Evolutionary conservation across 192 early-diverging fungal species (phyloP).

Genomic region (Rhizophlyctis rosea): DNA sequence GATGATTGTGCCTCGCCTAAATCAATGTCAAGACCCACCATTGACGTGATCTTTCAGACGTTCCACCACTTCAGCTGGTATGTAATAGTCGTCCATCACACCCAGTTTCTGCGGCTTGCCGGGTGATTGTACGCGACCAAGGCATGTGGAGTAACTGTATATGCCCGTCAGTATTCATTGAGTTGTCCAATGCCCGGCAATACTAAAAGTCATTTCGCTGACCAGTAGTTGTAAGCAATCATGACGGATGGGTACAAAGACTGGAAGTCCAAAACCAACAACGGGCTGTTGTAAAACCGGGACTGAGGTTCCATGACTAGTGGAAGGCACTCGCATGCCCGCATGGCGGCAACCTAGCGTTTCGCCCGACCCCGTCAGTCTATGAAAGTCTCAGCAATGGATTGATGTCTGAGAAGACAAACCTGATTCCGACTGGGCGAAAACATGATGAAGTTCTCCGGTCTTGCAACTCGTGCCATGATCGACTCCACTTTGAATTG

Average conservation of each 20-base stretch:
- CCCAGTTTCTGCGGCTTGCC: slow-evolving; percentile 58
- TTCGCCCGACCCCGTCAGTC: too few species aligned
- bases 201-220: neutral
- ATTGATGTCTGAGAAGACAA: too few species aligned
- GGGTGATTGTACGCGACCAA: slow-evolving; percentile 54
- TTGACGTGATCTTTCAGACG: slow-evolving; percentile 68
- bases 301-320: slow-evolving; percentile 86
- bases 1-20: neutral
- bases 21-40: slow-evolving; percentile 54
- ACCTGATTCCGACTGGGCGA: slow-evolving; percentile 75
- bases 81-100: slow-evolving; percentile 48
- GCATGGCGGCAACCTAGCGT: slow-evolving; percentile 56
- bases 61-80: slow-evolving; percentile 62
- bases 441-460: slow-evolving; percentile 75
- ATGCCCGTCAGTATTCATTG: slow-evolving; percentile 2
- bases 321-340: slow-evolving; percentile 82
- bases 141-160: slow-evolving; percentile 79
- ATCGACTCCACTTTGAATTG: slow-evolving; percentile 91
- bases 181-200: neutral
- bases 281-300: slow-evolving; percentile 76
- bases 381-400: too few species aligned
- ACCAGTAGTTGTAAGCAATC: slow-evolving; percentile 96
- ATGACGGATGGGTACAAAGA: slow-evolving; percentile 92
- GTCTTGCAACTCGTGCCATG: slow-evolving; percentile 50
- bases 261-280: slow-evolving; percentile 91